A percentile compares a stretch with the other conserved stretches of the same genome.
Conservation (phyloP, 371 early-diverging fungal species). For the Capniomyces stellatus region DNA sequence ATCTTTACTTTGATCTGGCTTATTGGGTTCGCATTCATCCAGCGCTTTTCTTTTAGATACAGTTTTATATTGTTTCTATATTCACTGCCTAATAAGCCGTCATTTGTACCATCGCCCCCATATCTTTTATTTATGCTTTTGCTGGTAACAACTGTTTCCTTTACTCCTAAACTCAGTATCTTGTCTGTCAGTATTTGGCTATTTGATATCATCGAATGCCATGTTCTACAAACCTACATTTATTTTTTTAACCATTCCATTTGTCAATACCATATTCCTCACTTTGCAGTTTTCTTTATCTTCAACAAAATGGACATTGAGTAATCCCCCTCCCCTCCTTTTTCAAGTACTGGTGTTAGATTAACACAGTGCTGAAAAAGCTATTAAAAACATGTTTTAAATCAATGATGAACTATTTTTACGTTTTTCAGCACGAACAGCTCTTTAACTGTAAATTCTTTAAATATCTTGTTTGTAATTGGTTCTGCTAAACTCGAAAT, state of each 20-base stretch:
- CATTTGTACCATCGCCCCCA: too few species aligned
- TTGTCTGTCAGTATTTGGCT: too few species aligned
- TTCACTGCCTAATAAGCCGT: too few species aligned
- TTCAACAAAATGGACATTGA: too few species aligned
- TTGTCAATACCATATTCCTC: neutral
- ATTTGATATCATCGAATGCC: too few species aligned
- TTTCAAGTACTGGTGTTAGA: neutral
- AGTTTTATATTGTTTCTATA: too few species aligned
- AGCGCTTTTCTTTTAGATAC: neutral
- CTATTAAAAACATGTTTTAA: neutral
- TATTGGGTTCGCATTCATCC: neutral
- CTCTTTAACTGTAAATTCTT: neutral
- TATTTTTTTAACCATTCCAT: too few species aligned
- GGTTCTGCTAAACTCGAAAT: neutral
- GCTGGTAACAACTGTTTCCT: too few species aligned
- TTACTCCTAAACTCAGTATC: too few species aligned
- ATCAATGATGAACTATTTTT: neutral
- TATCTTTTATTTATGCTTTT: too few species aligned
- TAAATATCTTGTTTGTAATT: neutral
- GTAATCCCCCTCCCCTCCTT: too few species aligned
- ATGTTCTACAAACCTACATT: too few species aligned
- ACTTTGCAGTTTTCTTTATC: neutral
- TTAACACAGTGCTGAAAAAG: neutral
- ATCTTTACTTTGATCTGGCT: neutral
- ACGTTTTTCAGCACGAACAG: neutral